phyloP scores from a whole-genome alignment of 2,329 filamentous ascomycete species.

The Claviceps lovelessii region DNA sequence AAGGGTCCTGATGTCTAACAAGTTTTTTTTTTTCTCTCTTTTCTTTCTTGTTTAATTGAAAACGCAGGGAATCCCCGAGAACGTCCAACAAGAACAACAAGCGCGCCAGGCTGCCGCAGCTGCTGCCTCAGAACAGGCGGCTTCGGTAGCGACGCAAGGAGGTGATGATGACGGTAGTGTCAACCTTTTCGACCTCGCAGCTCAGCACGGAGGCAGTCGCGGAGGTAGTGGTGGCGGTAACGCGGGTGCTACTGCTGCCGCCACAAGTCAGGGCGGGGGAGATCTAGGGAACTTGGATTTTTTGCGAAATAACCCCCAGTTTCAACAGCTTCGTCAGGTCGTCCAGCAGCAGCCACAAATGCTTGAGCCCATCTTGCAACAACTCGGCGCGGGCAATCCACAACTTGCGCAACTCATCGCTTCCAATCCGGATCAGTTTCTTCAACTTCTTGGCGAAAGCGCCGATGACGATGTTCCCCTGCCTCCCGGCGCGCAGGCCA shows the following conservation, averaged over 20 bases:
- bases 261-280: constrained; percentile 33
- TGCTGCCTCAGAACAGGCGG: constrained; percentile 19
- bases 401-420: constrained; percentile 86
- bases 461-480: constrained; percentile 70
- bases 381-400: constrained; percentile 88
- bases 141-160: constrained; percentile 20
- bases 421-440: constrained; percentile 82
- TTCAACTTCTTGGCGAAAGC: constrained; percentile 79
- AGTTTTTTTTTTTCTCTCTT: neutral
- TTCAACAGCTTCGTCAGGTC: constrained; percentile 92
- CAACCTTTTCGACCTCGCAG: constrained; percentile 87
- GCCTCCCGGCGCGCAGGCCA: constrained; percentile 76
- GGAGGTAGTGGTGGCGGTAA: constrained; percentile 28
- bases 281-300: constrained; percentile 77
- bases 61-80: constrained; percentile 74
- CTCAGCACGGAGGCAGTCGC: constrained; percentile 46
- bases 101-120: constrained; percentile 29
- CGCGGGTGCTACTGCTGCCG: constrained; percentile 30
- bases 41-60: neutral
- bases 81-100: constrained; percentile 57
- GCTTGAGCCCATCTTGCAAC: constrained; percentile 94
- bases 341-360: constrained; percentile 97
- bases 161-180: constrained; percentile 53
- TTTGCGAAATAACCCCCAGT: constrained; percentile 86
- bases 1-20: neutral